phyloP scores from a whole-genome alignment of 352 stramenopile species.

The Phytophthora hibernalis region DNA sequence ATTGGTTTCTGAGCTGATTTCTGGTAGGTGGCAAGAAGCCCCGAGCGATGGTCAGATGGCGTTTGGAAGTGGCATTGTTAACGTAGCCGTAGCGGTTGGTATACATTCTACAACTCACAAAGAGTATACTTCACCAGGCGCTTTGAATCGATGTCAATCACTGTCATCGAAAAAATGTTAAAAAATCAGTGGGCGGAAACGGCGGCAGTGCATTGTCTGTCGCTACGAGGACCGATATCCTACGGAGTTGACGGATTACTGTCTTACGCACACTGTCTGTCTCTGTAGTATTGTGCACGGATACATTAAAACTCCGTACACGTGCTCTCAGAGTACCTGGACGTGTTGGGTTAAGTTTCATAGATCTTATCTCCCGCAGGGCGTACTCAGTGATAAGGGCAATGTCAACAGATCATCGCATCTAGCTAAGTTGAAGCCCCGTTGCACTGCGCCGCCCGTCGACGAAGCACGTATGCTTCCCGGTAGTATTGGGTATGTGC shows the following conservation, averaged over 20 bases:
- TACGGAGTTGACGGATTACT: conserved; percentile 6
- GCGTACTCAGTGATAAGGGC: conserved; percentile 8
- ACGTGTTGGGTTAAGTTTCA: conserved; percentile 19
- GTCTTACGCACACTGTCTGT: neutral
- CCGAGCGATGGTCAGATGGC: conserved; percentile 9
- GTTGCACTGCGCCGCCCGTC: too few relatives aligned
- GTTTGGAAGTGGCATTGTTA: neutral
- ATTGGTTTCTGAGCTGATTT: conserved; percentile 7
- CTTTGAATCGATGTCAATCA: neutral
- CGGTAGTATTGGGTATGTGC: too few relatives aligned
- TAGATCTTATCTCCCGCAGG: neutral
- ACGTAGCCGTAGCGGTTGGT: neutral
- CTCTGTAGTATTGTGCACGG: neutral
- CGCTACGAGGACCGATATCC: conserved; percentile 1
- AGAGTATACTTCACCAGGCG: neutral
- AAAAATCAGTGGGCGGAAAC: neutral
- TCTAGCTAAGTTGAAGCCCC: neutral
- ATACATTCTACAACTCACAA: neutral
- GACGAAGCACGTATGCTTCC: too few relatives aligned
- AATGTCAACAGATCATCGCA: neutral
- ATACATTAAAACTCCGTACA: neutral
- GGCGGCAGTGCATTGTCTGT: neutral
- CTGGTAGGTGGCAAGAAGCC: neutral
- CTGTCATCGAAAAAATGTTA: conserved; percentile 1
- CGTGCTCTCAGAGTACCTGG: neutral